Percentiles rank a stretch among this genome's conserved stretches.
Conservation (phyloP, 495 filamentous ascomycete species). For the Penicillium malachiteum region DNA sequence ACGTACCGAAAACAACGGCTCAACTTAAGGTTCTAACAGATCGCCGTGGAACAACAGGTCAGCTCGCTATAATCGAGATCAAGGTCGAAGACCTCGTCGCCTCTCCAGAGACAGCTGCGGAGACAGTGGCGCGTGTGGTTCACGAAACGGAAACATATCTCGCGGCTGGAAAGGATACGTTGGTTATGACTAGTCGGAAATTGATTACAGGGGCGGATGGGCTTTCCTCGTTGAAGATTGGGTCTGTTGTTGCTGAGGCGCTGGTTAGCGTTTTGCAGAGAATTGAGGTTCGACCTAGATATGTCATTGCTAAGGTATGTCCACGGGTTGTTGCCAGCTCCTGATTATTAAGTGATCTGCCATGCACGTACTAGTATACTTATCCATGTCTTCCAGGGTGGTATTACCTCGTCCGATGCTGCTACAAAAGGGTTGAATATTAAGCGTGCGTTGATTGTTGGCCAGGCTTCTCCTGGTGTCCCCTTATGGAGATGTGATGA, state of each 20-base stretch:
- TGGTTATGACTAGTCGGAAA: constrained; percentile 54
- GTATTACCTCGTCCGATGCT: constrained; percentile 54
- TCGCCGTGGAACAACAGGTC: constrained; percentile 25
- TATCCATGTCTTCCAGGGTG: constrained; percentile 35
- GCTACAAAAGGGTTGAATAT: constrained; percentile 53
- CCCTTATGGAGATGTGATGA: constrained; percentile 57
- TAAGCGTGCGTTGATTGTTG: constrained; percentile 51
- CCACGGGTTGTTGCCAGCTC: neutral
- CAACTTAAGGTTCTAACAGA: constrained; percentile 44
- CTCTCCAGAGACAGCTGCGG: constrained; percentile 22
- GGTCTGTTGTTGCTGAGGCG: constrained; percentile 42
- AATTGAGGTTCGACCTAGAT: constrained; percentile 47
- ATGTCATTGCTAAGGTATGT: constrained; percentile 53
- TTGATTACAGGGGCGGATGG: constrained; percentile 49
- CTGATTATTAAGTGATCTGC: neutral
- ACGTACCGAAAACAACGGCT: constrained; percentile 55
- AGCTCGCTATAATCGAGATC: constrained; percentile 49
- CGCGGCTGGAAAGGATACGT: constrained; percentile 37
- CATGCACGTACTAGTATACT: neutral
- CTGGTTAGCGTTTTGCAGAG: constrained; percentile 41
- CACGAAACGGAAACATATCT: constrained; percentile 29
- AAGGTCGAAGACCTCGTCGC: constrained; percentile 43
- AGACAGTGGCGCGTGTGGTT: constrained; percentile 25
- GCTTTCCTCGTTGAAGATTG: constrained; percentile 45
- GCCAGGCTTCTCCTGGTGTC: constrained; percentile 54